Conservation (phyloP, 1,284 basidiomycete genomes). For the Rhodofomes roseus region DNA sequence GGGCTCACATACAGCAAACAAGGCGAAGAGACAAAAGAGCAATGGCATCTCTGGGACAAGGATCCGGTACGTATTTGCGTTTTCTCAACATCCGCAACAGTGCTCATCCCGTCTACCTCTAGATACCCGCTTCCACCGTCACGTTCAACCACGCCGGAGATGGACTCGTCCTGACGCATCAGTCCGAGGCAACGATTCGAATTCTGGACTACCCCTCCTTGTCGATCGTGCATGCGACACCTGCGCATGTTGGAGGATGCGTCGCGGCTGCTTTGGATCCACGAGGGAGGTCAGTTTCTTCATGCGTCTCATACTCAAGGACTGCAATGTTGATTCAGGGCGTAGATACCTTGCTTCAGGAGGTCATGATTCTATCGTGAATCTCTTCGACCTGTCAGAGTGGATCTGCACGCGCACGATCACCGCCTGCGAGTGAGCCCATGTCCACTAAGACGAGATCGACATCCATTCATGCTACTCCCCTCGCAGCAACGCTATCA, state of each 20-base stretch:
- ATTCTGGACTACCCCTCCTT: conserved; percentile 66
- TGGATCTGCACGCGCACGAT: conserved; percentile 77
- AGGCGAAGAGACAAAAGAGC: conserved; percentile 52
- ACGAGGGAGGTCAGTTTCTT: conserved; percentile 48
- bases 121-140: conserved; percentile 53
- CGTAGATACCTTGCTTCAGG: conserved; percentile 71
- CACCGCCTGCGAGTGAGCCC: conserved; percentile 70
- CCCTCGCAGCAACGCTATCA: conserved; percentile 56
- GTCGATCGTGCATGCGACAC: conserved; percentile 48
- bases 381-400: conserved; percentile 71
- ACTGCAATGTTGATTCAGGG: not conserved
- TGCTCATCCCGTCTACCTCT: not conserved
- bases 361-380: conserved; percentile 75
- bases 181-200: conserved; percentile 58
- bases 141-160: conserved; percentile 72
- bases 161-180: conserved; percentile 59
- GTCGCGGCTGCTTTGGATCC: conserved; percentile 71
- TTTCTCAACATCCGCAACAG: not conserved
- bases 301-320: not conserved
- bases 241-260: conserved; percentile 76
- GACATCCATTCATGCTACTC: no score
- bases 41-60: conserved; percentile 53
- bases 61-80: conserved; percentile 33
- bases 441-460: no score
- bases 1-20: conserved; percentile 54